Base-by-base conservation (phyloP, 371 early-diverging fungal species). In the Smittium culicis region DNA sequence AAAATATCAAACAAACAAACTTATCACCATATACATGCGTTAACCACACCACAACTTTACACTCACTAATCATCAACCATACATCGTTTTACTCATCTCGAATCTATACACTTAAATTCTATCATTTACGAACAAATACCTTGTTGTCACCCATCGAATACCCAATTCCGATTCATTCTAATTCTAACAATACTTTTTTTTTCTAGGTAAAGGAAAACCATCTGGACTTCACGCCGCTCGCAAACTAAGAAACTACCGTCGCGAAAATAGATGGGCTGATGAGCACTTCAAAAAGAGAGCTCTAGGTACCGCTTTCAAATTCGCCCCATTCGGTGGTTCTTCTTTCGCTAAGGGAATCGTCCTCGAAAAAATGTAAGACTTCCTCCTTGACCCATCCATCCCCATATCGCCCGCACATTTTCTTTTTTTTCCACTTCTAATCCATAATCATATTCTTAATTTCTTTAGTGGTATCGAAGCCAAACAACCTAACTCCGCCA, bases 401-500 rank as follows among this genome's bases (percentile, higher is more conserved):
- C 20, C 5, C 20, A 45, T 45, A 58, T 34, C 31, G 35, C n/a
- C 56, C 34, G 20, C 60, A 5, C 11, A 60, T 11, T 60, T 5
- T 34, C 60, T 60, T 20, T 60, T 20, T 11, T 45, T 11, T n/a
- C n/a, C n/a, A n/a, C n/a, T n/a, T n/a, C n/a, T n/a, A n/a, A n/a
- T 55, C 24, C 55, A 55, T 55, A 24, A 24, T n/a, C 24, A n/a
- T 55, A n/a, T 55, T n/a, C 34, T 35, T 56, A n/a, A 24, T 16
- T 35, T 34, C 56, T 59, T 67, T 73, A 92, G 91, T 83, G 99
- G 99, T 89, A 95, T 99, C 74, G 99, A 99, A 87, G 98, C 99
- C 75, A 99, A 99, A 85, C 99, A 99, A 86, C 99, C 99, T 76
- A 99, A 99, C 94, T 99, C 99, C 82, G 99, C 99, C 77, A 96